phyloP scores from a whole-genome alignment of 164 flowering plant genomes.

The Berberis vulgaris region DNA sequence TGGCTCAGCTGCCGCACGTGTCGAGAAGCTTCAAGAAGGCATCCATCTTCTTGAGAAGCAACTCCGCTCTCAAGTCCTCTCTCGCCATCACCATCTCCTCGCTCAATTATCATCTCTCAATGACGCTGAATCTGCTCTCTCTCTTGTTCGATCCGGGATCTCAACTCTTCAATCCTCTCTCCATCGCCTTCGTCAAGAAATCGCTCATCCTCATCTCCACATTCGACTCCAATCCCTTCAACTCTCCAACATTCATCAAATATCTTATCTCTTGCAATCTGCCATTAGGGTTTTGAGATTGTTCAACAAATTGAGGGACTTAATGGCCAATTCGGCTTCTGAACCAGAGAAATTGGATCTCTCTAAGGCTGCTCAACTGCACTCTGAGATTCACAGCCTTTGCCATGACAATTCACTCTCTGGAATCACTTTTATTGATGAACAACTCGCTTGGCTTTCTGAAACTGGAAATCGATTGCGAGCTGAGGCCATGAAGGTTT shows the following conservation, averaged over 20 bases:
- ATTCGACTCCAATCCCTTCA: constrained; percentile 50
- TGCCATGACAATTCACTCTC: constrained; percentile 51
- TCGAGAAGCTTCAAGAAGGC: constrained; percentile 79
- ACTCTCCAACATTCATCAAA: constrained; percentile 56
- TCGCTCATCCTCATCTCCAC: constrained; percentile 62
- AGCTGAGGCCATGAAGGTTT: constrained; percentile 63
- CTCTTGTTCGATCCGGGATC: constrained; percentile 61
- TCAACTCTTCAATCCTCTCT: constrained; percentile 76
- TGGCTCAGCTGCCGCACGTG: constrained; percentile 86
- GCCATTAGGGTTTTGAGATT: constrained; percentile 53
- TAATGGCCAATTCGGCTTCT: constrained; percentile 21
- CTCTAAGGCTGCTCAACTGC: constrained; percentile 80
- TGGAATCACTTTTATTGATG: constrained; percentile 59
- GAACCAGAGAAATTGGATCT: constrained; percentile 59
- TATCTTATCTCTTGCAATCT: constrained; percentile 48
- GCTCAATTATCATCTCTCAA: constrained; percentile 69
- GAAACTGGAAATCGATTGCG: constrained; percentile 54
- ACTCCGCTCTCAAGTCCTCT: constrained; percentile 75
- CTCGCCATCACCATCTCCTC: constrained; percentile 67
- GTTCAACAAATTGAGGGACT: constrained; percentile 56
- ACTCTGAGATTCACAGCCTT: constrained; percentile 55
- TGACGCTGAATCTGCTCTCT: constrained; percentile 63
- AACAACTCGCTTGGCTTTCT: constrained; percentile 50
- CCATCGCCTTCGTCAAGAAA: constrained; percentile 63
- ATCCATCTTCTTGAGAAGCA: constrained; percentile 72